Evolutionary conservation across 2,329 filamentous ascomycete species (phyloP), one percentile per base, ranked within the genome.

Genomic region (Aspergillus clavatus): DNA sequence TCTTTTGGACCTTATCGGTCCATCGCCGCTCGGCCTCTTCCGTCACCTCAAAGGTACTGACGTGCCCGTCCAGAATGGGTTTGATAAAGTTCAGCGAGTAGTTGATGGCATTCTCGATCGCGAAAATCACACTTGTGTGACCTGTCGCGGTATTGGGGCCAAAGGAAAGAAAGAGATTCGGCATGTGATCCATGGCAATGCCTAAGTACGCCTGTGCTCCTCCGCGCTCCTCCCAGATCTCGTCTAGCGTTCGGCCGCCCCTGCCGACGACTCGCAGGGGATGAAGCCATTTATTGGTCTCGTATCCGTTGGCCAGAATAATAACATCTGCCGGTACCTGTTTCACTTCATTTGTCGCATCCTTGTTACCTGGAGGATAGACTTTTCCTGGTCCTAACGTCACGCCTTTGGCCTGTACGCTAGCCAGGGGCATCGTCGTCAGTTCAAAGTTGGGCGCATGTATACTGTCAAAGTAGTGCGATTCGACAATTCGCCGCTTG

Each of bases 101-200:
- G 48, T 81, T 78, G 52, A 83, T 68, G 57, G 75, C 75, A 57
- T 83, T 84, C 53, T 85, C 82, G 3, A 72, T 70, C 0, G 80
- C 77, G 55, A 83, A 72, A 37, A 83, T 73, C 7, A 81, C 77
- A 10, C 75, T 79, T 0, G 72, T 77, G 59, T 86, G 81, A 0
- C 82, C 82, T 0, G 81, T 84, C 0, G 70, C 72, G 0, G 79
- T 77, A 56, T 86, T 86, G 0, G 82, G 82, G 0, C 82, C 81
- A 31, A 82, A 74, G 0, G 84, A 63, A 45, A 83, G 70, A 64
- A 84, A 84, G 55, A 84, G 80, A 56, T 85, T 85, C 2, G 82
- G 82, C 55, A 83, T 83, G 0, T 76, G 76, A 51, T 77, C 77
- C 61, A 84, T 66, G 1, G 75, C 72, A 1, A 75, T 54, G 1